Conservation (phyloP, 148 eudicot species). For the Dianthus caryophyllus region DNA sequence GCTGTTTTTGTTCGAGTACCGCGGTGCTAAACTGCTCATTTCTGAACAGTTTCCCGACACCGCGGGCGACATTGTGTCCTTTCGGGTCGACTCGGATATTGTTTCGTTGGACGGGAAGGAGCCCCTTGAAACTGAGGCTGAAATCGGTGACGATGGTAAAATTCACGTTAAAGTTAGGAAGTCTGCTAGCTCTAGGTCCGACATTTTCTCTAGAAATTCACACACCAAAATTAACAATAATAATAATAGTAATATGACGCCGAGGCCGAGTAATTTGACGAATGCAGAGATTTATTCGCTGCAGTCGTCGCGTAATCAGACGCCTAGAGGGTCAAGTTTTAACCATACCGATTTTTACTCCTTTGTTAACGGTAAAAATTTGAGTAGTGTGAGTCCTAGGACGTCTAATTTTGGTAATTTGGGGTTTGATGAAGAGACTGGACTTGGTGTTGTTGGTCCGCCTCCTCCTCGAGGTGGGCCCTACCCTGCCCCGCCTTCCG, state of each 20-base stretch:
- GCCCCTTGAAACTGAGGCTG: conserved; percentile 59
- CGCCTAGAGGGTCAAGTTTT: conserved; percentile 81
- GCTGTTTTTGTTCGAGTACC: conserved; percentile 72
- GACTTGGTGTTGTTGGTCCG: conserved; percentile 17
- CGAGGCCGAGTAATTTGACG: conserved; percentile 67
- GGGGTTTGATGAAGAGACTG: conserved; percentile 72
- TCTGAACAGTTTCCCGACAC: conserved; percentile 73
- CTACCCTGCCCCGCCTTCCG: conserved; percentile 58
- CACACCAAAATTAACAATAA: conserved; percentile 28
- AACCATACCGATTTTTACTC: conserved; percentile 77
- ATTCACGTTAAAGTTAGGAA: conserved; percentile 71
- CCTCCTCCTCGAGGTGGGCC: conserved; percentile 36
- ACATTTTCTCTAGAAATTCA: conserved; percentile 52
- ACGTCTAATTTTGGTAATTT: conserved; percentile 56
- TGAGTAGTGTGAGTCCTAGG: conserved; percentile 57
- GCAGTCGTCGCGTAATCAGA: conserved; percentile 65
- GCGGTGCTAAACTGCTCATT: conserved; percentile 66
- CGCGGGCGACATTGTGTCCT: conserved; percentile 57
- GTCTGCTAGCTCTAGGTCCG: conserved; percentile 64
- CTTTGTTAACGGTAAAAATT: conserved; percentile 45
- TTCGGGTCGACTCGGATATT: conserved; percentile 65
- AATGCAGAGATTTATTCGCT: conserved; percentile 80
- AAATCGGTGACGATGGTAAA: conserved; percentile 68
- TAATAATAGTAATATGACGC: conserved; percentile 28
- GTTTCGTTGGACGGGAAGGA: conserved; percentile 66